Conservation (phyloP, 2,329 filamentous ascomycete species). For the Fusarium annulatum region DNA sequence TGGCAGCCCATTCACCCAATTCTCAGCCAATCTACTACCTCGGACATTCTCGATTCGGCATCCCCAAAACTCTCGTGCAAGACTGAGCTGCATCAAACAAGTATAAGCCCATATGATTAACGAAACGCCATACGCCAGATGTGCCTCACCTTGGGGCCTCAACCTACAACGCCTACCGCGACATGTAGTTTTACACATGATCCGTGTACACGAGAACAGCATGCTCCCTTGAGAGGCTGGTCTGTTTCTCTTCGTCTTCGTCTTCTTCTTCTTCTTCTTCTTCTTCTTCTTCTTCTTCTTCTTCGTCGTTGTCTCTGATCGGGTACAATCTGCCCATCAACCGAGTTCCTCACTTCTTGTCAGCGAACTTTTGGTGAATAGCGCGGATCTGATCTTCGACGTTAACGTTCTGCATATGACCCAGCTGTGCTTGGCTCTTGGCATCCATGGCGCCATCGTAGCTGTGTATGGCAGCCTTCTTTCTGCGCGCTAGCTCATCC, state of each 20-base stretch:
- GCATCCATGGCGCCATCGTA: conserved; percentile 75
- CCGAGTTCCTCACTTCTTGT: conserved; percentile 48
- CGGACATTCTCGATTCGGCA: neutral
- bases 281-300: conserved; percentile 8
- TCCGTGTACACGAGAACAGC: conserved; percentile 6
- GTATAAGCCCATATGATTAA: conserved; percentile 42
- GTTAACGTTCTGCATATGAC: conserved; percentile 75
- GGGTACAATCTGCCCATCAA: neutral
- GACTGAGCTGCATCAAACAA: conserved; percentile 41
- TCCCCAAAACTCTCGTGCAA: conserved; percentile 13
- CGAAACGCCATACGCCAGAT: conserved; percentile 42
- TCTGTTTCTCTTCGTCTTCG: neutral
- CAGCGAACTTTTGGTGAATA: conserved; percentile 66
- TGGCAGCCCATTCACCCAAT: neutral
- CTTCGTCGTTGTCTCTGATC: conserved; percentile 1
- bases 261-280: neutral
- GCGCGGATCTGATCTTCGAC: conserved; percentile 86
- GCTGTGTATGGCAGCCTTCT: conserved; percentile 74
- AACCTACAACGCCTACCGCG: conserved; percentile 37
- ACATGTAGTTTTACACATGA: conserved; percentile 23
- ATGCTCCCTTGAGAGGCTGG: neutral
- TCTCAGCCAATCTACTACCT: neutral
- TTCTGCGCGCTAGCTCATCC: conserved; percentile 79
- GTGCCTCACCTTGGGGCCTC: conserved; percentile 44
- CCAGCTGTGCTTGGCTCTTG: conserved; percentile 64